Percentiles rank a stretch among this genome's conserved stretches.
These are phyloP conservation scores for Trypanosoma vivax DNA, from an alignment of 208 protist species.

Conservation along the genomic window DNA sequence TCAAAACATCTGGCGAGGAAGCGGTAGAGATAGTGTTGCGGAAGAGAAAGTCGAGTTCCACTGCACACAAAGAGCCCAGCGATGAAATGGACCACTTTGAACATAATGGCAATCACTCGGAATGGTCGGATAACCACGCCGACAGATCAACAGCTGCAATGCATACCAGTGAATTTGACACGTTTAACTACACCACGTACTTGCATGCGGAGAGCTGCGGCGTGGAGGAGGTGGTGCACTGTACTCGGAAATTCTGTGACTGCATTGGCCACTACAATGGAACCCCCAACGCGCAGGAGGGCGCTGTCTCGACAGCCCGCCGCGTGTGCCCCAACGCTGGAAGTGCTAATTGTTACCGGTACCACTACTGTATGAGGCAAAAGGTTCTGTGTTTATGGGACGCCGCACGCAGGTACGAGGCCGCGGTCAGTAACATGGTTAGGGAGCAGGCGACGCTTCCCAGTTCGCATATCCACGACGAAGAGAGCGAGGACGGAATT, in stretches of 20 bases:
- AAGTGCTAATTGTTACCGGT: slow-evolving; percentile 15
- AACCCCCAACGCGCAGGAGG: too few relatives aligned
- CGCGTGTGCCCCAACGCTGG: not conserved
- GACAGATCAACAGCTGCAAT: too few relatives aligned
- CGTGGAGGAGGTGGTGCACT: not conserved
- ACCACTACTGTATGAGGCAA: slow-evolving; percentile 11
- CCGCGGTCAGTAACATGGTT: not conserved
- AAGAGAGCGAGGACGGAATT: not conserved
- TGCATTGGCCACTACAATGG: too few relatives aligned
- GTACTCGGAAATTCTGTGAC: slow-evolving; percentile 10
- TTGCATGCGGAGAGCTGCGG: slow-evolving; percentile 13
- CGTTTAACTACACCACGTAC: slow-evolving; percentile 15
- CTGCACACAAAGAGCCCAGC: too few relatives aligned
- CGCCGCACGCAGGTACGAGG: not conserved
- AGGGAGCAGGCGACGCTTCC: not conserved
- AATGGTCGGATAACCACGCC: not conserved
- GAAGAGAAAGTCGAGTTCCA: too few relatives aligned
- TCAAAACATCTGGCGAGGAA: too few relatives aligned
- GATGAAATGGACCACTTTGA: not conserved
- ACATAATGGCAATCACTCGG: not conserved
- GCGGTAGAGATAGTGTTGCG: too few relatives aligned
- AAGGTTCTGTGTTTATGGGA: slow-evolving; percentile 14
- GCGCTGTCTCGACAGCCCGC: too few relatives aligned
- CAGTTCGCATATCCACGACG: not conserved
- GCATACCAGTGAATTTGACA: not conserved